Evolutionary conservation across 2,329 filamentous ascomycete species (phyloP), one percentile per base, ranked within the genome.

Genomic region (Diaporthe aspalathi): DNA sequence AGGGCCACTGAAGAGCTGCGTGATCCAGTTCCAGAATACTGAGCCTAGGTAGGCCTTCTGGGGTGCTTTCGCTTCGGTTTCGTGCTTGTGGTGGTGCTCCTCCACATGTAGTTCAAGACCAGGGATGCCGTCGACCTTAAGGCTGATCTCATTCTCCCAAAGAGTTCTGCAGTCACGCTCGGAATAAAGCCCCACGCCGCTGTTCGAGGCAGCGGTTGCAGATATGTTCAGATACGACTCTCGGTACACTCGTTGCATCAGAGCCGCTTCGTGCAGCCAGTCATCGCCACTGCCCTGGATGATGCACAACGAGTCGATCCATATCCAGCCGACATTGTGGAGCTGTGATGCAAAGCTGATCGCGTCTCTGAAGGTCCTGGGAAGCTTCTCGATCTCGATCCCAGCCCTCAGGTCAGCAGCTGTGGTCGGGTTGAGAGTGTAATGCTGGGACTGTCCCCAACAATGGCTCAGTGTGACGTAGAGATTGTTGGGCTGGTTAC

Each of bases 151-250:
- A 3, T 45, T 32, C 12, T 56, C 65, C 65, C 65, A 47, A 7
- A 56, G 65, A 20, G 20, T 7, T 1, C 11, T 56, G 27, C 29
- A 52, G 27, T 70, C 47, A 3, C 68, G 56, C 1, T 24, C 32
- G 1, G 14, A 67, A 17, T 68, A 74, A 0, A 74, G n/a, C 1
- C 72, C 67, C 9, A 53, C n/a, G 11, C 43, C 50, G 47, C 72
- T 73, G 17, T 74, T 68, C 1, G 20, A 56, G 6, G 75, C 72
- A 9, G 49, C 53, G 2, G 72, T 60, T 1, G 75, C 75, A 0
- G 74, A 75, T 12, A 75, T 73, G 27, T 75, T 76, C 69, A 73
- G 73, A n/a, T 68, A 74, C 0, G 74, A 73, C 27, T 76, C 53
- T 0, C 45, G 67, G 29, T 76, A 76, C 1, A 76, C 74, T 6